Conservation (phyloP, 2,329 filamentous ascomycete genomes). For the Hymenoscyphus albidus region DNA sequence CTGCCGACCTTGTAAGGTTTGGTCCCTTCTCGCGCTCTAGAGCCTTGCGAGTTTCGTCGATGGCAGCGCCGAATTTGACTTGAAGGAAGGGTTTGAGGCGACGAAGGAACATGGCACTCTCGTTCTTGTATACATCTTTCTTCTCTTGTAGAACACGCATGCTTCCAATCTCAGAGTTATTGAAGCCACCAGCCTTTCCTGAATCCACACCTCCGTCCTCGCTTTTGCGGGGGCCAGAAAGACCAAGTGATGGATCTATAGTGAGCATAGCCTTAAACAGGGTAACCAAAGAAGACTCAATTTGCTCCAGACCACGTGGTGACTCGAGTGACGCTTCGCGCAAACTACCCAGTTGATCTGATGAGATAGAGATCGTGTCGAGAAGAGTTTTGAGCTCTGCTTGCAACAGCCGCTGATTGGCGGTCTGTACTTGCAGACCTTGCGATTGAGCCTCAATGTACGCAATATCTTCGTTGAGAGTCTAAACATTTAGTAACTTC, state of each 20-base stretch:
- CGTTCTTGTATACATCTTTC: slow-evolving; percentile 79
- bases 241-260: slow-evolving; percentile 77
- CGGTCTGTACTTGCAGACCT: slow-evolving; percentile 92
- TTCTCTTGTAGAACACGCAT: slow-evolving; percentile 96
- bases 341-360: slow-evolving; percentile 69
- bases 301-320: slow-evolving; percentile 65
- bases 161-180: slow-evolving; percentile 57
- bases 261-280: slow-evolving; percentile 91
- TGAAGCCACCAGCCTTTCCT: slow-evolving; percentile 41
- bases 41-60: slow-evolving; percentile 64
- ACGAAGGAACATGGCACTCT: slow-evolving; percentile 72
- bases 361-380: slow-evolving; percentile 83
- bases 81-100: slow-evolving; percentile 79
- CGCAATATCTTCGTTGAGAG: slow-evolving; percentile 88
- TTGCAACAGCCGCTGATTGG: slow-evolving; percentile 88
- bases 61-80: slow-evolving; percentile 71
- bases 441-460: slow-evolving; percentile 98
- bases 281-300: slow-evolving; percentile 72
- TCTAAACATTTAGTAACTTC: slow-evolving; percentile 48
- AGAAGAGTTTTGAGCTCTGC: slow-evolving; percentile 86
- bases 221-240: slow-evolving; percentile 39
- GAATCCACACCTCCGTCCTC: slow-evolving; percentile 33
- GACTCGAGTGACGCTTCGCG: slow-evolving; percentile 70
- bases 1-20: slow-evolving; percentile 45
- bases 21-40: slow-evolving; percentile 48